phyloP scores from a whole-genome alignment of 495 filamentous ascomycete genomes.

The Clavariopsis aquatica region DNA sequence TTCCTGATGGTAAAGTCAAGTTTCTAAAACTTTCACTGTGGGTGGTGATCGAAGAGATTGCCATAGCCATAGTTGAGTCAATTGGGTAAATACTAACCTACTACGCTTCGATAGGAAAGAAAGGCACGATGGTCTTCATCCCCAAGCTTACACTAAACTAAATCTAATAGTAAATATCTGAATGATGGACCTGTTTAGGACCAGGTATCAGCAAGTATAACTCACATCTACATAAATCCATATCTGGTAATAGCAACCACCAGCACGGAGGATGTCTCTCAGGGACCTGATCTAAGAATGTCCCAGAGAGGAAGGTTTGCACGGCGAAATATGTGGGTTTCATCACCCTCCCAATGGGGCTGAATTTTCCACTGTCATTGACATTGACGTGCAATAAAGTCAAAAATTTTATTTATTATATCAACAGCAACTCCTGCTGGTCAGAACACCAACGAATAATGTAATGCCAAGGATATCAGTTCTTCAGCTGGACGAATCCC shows the following conservation, averaged over 20 bases:
- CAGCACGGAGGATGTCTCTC: neutral
- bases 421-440: too few relatives aligned
- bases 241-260: slow-evolving; percentile 22
- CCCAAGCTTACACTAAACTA: too few relatives aligned
- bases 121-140: neutral
- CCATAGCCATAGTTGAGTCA: too few relatives aligned
- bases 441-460: too few relatives aligned
- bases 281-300: neutral
- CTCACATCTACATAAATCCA: slow-evolving; percentile 15
- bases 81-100: neutral
- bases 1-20: slow-evolving; percentile 8
- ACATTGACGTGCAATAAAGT: slow-evolving; percentile 15
- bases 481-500: too few relatives aligned
- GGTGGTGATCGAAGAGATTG: neutral
- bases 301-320: neutral
- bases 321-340: slow-evolving; percentile 4
- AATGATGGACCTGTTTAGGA: slow-evolving; percentile 22
- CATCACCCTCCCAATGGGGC: neutral
- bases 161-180: slow-evolving; percentile 6
- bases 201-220: slow-evolving; percentile 24
- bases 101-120: neutral
- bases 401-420: too few relatives aligned
- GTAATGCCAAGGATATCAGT: too few relatives aligned
- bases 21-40: neutral
- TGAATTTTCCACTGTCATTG: slow-evolving; percentile 13